Evolutionary conservation across 768 basidiomycete species (phyloP).

Genomic region (Suillus paluster): DNA sequence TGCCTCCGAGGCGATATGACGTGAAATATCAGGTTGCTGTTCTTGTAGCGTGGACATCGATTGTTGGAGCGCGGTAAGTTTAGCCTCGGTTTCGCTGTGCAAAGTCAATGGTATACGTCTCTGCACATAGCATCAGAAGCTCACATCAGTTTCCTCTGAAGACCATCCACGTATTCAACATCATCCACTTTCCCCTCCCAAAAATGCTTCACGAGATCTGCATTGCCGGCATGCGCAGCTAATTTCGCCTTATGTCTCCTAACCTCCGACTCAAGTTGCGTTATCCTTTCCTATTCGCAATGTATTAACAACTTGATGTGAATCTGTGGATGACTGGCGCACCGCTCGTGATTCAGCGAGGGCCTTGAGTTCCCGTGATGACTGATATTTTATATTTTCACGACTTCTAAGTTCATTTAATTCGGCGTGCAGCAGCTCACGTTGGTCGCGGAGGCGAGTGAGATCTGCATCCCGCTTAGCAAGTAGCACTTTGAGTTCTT

Average conservation of each 20-base stretch:
- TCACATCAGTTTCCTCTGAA: slow-evolving; percentile 62
- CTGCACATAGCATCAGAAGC: slow-evolving; percentile 24
- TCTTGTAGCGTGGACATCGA: slow-evolving; percentile 48
- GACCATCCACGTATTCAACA: slow-evolving; percentile 50
- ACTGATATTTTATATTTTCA: slow-evolving; percentile 60
- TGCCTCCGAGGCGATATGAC: slow-evolving; percentile 53
- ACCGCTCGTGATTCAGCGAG: slow-evolving; percentile 68
- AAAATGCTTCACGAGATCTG: slow-evolving; percentile 76
- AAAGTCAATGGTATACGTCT: slow-evolving; percentile 19
- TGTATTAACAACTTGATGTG: slow-evolving; percentile 15
- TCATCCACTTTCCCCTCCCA: slow-evolving; percentile 58
- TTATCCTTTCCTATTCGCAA: slow-evolving; percentile 68
- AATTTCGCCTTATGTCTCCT: slow-evolving; percentile 72
- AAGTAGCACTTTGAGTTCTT: slow-evolving; percentile 65
- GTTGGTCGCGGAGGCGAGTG: slow-evolving; percentile 68
- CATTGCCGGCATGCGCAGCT: slow-evolving; percentile 73
- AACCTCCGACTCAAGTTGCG: slow-evolving; percentile 71
- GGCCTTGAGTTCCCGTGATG: slow-evolving; percentile 65
- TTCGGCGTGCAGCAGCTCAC: slow-evolving; percentile 70
- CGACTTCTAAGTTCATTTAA: slow-evolving; percentile 69
- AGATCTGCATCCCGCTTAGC: slow-evolving; percentile 70
- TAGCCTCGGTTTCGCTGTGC: slow-evolving; percentile 56
- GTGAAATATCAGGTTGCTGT: slow-evolving; percentile 56
- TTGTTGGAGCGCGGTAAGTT: slow-evolving; percentile 54
- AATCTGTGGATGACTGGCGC: slow-evolving; percentile 15